Evolutionary conservation across 192 early-diverging fungal genomes (phyloP), one percentile per base, ranked within the genome.

Genomic region (Linnemannia hyalina): DNA sequence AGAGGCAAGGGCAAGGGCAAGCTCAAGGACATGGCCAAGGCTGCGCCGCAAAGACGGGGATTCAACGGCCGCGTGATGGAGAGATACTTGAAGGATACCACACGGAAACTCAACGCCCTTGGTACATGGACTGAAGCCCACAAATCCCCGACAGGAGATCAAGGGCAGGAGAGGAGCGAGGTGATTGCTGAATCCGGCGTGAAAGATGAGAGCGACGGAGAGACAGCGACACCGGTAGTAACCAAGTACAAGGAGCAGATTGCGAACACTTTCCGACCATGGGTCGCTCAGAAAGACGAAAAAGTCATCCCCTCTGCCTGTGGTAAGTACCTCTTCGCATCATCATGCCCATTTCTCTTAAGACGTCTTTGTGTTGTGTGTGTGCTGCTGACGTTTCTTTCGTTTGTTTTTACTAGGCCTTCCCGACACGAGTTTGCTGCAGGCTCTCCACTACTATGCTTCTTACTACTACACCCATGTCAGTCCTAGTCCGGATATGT

Each of bases 401-500:
- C 36, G 41, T 26, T 70, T 75, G 68, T 36, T 0, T 46, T 18
- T 42, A 65, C 13, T 75, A 86, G 84, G 81, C 18, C 35, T 81
- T n/a, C 84, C 84, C 1, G 80, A 74, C 18, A 81, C 84, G 8
- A 69, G 75, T 1, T 75, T 86, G n/a, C 41, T 86, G 26, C 79
- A 81, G 29, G 73, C 84, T 18, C 57, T 86, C 23, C 78, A 81
- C 69, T 73, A 77, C 47, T 86, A 86, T n/a, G 68, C 84, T 2
- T 86, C 84, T 22, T 86, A 81, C 54, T 86, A 74, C 47, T 86
- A 81, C 32, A 81, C 84, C 9, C 74, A 86, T 70, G 60, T 36
- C 7, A 36, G 70, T 22, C 84, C 84, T 0, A 74, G 75, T 40
- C 84, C 84, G 2, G 78, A 80, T 68, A 54, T 81, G 9, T 86